A percentile compares a stretch with the other conserved stretches of the same genome.
Evolutionary conservation across 129 eudicot species (phyloP).

Genomic region (Oenanthe sinensis): DNA sequence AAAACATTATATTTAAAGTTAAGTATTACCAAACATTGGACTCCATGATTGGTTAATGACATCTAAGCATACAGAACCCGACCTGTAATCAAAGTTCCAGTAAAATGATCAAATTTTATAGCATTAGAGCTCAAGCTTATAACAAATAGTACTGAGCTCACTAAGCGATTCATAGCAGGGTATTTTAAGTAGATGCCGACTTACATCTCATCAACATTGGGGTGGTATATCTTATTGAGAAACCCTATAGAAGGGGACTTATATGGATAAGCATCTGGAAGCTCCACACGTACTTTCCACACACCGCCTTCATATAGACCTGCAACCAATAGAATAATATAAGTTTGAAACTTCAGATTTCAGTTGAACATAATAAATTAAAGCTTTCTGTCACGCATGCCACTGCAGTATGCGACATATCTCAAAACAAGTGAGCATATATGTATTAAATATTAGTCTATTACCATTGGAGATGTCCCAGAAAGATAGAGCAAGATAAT

Average conservation of each 20-base stretch:
- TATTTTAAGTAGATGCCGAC: slow-evolving; percentile 16
- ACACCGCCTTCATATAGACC: slow-evolving; percentile 86
- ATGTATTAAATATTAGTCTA: not conserved
- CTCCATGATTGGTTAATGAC: slow-evolving; percentile 94
- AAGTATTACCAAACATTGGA: slow-evolving; percentile 75
- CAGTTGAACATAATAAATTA: not conserved
- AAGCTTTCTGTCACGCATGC: not conserved
- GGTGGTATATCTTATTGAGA: slow-evolving; percentile 73
- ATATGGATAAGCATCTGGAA: slow-evolving; percentile 84
- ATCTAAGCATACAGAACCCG: slow-evolving; percentile 92
- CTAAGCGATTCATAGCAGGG: not conserved
- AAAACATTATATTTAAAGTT: not conserved
- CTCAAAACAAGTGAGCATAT: not conserved
- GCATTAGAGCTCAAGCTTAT: not conserved
- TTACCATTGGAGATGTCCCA: too few relatives aligned
- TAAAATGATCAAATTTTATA: slow-evolving; percentile 4
- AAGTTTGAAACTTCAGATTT: not conserved
- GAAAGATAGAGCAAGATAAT: not conserved
- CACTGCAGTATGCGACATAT: not conserved
- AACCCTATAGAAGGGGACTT: slow-evolving; percentile 78
- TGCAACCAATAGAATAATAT: slow-evolving; percentile 15
- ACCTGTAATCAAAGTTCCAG: slow-evolving; percentile 40
- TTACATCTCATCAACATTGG: slow-evolving; percentile 83
- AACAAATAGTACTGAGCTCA: not conserved
- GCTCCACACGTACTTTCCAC: slow-evolving; percentile 78